Percentiles rank a stretch among this genome's conserved stretches.
phyloP scores from a whole-genome alignment of 179 eudicot species.

The Heliamphora pulchella region DNA sequence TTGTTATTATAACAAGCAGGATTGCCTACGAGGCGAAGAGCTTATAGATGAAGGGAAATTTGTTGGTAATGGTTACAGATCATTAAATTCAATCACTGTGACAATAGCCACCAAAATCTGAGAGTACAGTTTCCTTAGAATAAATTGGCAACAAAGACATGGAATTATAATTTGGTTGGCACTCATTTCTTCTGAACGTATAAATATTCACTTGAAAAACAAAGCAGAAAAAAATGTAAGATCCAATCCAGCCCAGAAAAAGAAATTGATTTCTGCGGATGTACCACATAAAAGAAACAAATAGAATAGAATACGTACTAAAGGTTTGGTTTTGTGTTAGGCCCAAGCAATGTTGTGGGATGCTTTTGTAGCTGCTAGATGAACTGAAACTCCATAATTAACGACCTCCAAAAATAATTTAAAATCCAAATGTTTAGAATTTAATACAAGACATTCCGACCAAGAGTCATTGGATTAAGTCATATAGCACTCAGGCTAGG shows the following conservation, averaged over 20 bases:
- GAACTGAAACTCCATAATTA: neutral
- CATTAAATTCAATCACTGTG: too few species aligned
- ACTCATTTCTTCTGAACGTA: neutral
- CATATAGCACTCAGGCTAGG: neutral
- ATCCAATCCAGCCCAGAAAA: neutral
- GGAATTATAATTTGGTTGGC: neutral
- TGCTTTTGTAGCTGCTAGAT: neutral
- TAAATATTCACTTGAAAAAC: neutral
- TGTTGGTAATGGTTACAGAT: too few species aligned
- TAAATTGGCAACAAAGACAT: neutral
- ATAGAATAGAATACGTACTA: neutral
- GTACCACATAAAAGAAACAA: neutral
- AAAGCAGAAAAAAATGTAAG: neutral
- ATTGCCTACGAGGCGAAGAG: too few species aligned
- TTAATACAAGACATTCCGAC: neutral
- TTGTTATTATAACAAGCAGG: too few species aligned
- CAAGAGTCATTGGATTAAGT: neutral
- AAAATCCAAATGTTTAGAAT: neutral
- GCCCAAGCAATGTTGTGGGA: neutral
- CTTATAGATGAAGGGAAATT: too few species aligned
- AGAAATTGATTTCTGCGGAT: neutral
- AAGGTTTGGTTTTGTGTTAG: neutral
- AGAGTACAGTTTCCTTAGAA: too few species aligned
- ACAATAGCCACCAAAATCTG: too few species aligned
- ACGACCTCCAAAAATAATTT: neutral